phyloP scores from a whole-genome alignment of 176 grass and related monocot species.

The Canna indica region DNA sequence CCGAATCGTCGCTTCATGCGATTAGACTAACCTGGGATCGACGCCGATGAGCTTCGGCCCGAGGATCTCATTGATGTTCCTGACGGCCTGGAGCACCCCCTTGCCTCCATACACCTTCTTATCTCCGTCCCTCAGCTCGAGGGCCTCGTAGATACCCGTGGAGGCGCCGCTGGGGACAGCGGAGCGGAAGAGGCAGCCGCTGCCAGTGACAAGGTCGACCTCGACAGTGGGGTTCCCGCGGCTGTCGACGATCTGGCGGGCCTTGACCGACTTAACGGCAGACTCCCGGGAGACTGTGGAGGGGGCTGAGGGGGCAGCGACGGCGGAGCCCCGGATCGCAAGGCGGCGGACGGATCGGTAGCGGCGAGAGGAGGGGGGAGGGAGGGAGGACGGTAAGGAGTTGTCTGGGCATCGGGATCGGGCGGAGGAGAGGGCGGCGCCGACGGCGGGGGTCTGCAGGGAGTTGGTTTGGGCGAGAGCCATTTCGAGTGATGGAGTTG shows the following conservation, averaged over 20 bases:
- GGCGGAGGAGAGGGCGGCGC: slow-evolving; percentile 19
- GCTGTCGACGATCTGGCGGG: slow-evolving; percentile 97
- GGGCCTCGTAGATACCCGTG: slow-evolving; percentile 90
- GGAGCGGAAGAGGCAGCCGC: slow-evolving; percentile 56
- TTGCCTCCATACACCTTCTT: slow-evolving; percentile 79
- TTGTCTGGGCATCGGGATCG: slow-evolving; percentile 23
- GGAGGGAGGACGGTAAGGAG: too few relatives aligned
- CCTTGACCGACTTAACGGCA: slow-evolving; percentile 58
- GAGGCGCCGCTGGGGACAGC: slow-evolving; percentile 91
- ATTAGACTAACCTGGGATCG: slow-evolving; percentile 54
- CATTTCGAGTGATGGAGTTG: slow-evolving; percentile 4
- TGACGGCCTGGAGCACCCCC: slow-evolving; percentile 75
- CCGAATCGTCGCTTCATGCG: neutral
- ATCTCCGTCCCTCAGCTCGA: slow-evolving; percentile 86
- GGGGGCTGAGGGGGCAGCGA: slow-evolving; percentile 5
- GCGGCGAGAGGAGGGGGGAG: neutral
- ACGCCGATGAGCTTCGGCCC: slow-evolving; percentile 82
- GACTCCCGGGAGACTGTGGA: slow-evolving; percentile 21
- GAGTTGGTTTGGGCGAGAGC: slow-evolving; percentile 13
- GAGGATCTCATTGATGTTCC: slow-evolving; percentile 77
- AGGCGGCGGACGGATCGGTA: slow-evolving; percentile 14
- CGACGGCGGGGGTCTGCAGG: slow-evolving; percentile 21
- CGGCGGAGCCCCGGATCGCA: slow-evolving; percentile 39
- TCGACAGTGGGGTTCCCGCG: slow-evolving; percentile 92
- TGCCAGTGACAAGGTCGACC: slow-evolving; percentile 74